Evolutionary conservation across 108 stramenopile genomes (phyloP).

Genomic region (Nitzschia palea): DNA sequence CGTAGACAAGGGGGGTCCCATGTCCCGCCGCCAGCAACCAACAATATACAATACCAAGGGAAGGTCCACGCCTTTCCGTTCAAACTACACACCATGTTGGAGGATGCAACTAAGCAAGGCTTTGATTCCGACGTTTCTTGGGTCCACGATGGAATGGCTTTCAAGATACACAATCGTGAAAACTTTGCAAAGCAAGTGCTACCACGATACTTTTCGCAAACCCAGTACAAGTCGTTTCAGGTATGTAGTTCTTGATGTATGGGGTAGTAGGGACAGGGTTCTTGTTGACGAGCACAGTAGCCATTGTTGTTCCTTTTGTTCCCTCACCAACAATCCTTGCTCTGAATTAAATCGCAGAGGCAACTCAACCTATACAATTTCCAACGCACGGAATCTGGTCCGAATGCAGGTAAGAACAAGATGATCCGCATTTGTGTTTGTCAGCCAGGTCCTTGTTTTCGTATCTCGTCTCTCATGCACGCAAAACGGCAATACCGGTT

Average conservation of each 20-base stretch:
- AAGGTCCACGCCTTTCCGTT: conserved; percentile 16
- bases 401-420: not conserved
- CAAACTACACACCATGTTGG: conserved; percentile 19
- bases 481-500: too few relatives aligned
- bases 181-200: conserved; percentile 23
- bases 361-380: conserved; percentile 23
- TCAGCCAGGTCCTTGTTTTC: not conserved
- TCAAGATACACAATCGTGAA: conserved; percentile 17
- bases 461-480: not conserved
- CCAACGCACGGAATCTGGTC: conserved; percentile 1
- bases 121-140: conserved; percentile 25
- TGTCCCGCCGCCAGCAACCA: too few relatives aligned
- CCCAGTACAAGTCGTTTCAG: conserved; percentile 27
- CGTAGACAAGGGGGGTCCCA: too few relatives aligned
- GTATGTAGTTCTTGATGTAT: too few relatives aligned
- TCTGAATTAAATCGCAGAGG: not conserved
- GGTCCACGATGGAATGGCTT: conserved; percentile 22
- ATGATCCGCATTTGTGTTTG: not conserved
- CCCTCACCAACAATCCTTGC: too few relatives aligned
- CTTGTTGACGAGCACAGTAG: too few relatives aligned
- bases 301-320: too few relatives aligned
- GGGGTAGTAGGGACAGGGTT: too few relatives aligned
- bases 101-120: conserved; percentile 11
- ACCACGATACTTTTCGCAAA: conserved; percentile 23
- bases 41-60: conserved; percentile 11